phyloP scores from a whole-genome alignment of 352 stramenopile species.

The Nothophytophthora sp. region DNA sequence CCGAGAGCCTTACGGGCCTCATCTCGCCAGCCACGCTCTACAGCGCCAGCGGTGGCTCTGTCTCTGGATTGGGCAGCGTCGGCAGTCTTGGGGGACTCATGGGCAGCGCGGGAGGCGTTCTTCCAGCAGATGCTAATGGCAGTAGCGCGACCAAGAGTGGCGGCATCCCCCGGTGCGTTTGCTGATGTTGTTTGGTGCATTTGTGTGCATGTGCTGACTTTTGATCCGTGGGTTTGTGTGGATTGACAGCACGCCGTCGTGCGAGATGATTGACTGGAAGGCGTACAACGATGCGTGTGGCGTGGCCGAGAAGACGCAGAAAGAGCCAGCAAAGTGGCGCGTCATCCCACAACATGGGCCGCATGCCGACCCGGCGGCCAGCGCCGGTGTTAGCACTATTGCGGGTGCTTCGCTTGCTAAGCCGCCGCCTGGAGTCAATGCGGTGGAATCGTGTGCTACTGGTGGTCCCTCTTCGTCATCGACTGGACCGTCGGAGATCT shows the following conservation, averaged over 20 bases:
- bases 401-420: constrained; percentile 11
- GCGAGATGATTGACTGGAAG: constrained; percentile 88
- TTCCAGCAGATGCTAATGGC: constrained; percentile 8
- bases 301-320: constrained; percentile 52
- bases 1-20: constrained; percentile 59
- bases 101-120: constrained; percentile 12
- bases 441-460: neutral
- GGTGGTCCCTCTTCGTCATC: neutral
- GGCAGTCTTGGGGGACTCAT: constrained; percentile 9
- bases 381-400: constrained; percentile 1
- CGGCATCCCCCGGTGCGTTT: constrained; percentile 30
- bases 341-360: constrained; percentile 81
- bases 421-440: constrained; percentile 20
- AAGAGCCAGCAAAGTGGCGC: constrained; percentile 66
- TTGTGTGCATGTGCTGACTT: neutral
- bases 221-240: neutral
- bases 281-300: constrained; percentile 71
- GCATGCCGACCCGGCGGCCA: constrained; percentile 41
- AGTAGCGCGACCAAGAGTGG: constrained; percentile 10
- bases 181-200: neutral
- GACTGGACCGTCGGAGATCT: neutral
- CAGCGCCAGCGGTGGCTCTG: constrained; percentile 15
- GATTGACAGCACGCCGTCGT: constrained; percentile 46
- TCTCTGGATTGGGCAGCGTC: constrained; percentile 11
- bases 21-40: constrained; percentile 59